Percentiles rank a stretch among this genome's conserved stretches.
These are phyloP conservation scores for Aspergillus sclerotialis DNA, from an alignment of 2,329 filamentous ascomycete species.

Conservation along the genomic window DNA sequence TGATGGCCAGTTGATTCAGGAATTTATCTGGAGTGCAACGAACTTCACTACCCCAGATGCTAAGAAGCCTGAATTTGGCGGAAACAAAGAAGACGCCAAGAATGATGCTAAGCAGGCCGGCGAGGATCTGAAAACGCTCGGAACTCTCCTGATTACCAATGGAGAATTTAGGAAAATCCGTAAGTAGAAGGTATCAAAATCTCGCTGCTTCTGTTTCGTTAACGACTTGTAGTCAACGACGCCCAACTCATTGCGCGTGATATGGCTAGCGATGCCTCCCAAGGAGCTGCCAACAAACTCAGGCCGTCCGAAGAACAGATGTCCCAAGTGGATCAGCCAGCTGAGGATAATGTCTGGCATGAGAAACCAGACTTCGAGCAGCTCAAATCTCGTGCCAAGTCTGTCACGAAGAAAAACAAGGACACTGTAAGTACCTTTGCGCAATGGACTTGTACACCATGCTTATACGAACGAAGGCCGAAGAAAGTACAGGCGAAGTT, in stretches of 20 bases:
- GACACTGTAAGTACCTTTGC: conserved; percentile 38
- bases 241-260: conserved; percentile 74
- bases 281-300: conserved; percentile 66
- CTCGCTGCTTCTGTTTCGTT: conserved; percentile 11
- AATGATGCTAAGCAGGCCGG: conserved; percentile 79
- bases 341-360: conserved; percentile 90
- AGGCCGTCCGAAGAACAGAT: conserved; percentile 74
- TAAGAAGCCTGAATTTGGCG: conserved; percentile 55
- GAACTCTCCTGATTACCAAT: conserved; percentile 85
- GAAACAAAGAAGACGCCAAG: conserved; percentile 69
- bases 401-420: conserved; percentile 40
- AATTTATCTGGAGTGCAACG: conserved; percentile 93
- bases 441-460: not conserved
- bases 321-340: conserved; percentile 70
- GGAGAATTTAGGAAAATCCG: conserved; percentile 89
- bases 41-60: conserved; percentile 61
- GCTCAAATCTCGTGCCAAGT: conserved; percentile 50
- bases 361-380: conserved; percentile 68
- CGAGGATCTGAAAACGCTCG: conserved; percentile 79
- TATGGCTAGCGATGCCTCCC: conserved; percentile 83
- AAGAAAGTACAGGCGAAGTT: conserved; percentile 47
- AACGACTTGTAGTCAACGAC: conserved; percentile 58
- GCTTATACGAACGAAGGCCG: conserved; percentile 40
- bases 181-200: no score
- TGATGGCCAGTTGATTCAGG: conserved; percentile 84